Percentiles rank a stretch among this genome's conserved stretches.
phyloP scores from a whole-genome alignment of 163 green algal species.

The Prototheca stagnorum region DNA sequence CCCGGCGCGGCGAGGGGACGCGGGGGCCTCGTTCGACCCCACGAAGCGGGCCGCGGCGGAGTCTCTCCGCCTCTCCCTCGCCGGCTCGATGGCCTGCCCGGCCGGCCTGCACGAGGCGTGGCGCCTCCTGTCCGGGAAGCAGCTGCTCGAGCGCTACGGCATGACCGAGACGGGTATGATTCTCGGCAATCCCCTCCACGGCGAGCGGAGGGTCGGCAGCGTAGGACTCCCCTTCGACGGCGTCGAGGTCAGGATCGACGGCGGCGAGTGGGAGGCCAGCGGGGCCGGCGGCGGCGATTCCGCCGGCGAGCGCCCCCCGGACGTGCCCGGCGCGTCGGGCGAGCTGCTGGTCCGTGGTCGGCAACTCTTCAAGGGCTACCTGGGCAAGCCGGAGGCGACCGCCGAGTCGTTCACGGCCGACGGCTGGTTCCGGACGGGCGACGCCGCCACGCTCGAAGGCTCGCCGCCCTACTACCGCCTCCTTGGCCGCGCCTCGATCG shows the following conservation, averaged over 20 bases:
- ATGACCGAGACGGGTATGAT: conserved; percentile 95
- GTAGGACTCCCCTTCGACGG: conserved; percentile 74
- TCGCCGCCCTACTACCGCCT: conserved; percentile 36
- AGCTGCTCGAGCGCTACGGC: conserved; percentile 68
- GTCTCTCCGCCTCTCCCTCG: conserved; percentile 52
- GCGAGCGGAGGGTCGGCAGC: conserved; percentile 41
- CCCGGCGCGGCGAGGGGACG: too few relatives aligned
- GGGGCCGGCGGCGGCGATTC: too few relatives aligned
- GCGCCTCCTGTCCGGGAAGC: conserved; percentile 43
- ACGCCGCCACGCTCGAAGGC: conserved; percentile 26
- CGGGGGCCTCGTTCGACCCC: too few relatives aligned
- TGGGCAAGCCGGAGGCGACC: conserved; percentile 56
- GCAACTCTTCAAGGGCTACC: conserved; percentile 76
- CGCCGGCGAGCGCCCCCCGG: too few relatives aligned
- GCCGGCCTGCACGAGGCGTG: conserved; percentile 56
- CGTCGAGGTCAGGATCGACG: conserved; percentile 41
- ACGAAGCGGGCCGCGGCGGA: too few relatives aligned
- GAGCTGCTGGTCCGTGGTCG: conserved; percentile 58
- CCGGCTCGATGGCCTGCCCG: conserved; percentile 75
- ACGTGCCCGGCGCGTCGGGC: too few relatives aligned
- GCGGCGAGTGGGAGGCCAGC: too few relatives aligned
- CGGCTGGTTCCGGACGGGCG: conserved; percentile 71
- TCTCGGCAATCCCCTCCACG: conserved; percentile 60
- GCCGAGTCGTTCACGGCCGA: conserved; percentile 57
- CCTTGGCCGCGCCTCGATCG: conserved; percentile 56